These are phyloP conservation scores for Podospora tetraspora DNA, from an alignment of 495 filamentous ascomycete genomes.

Conservation along the genomic window DNA sequence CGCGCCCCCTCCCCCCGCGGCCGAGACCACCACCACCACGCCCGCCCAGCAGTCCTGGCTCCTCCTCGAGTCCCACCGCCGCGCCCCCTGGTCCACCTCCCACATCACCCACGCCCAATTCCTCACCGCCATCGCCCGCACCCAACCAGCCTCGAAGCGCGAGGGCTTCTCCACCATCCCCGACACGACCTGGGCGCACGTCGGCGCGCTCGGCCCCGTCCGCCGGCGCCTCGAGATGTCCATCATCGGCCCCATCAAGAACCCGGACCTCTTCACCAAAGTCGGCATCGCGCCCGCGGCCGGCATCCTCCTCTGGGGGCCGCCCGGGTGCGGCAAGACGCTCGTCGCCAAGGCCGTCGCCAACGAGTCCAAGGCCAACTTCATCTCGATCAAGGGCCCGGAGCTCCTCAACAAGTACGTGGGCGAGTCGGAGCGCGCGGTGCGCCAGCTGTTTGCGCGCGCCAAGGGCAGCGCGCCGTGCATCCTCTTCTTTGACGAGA, in stretches of 20 bases:
- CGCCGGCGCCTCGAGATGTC: constrained; percentile 78
- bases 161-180: constrained; percentile 97
- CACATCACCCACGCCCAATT: constrained; percentile 55
- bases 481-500: constrained; percentile 96
- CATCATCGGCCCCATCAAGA: constrained; percentile 87
- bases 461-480: constrained; percentile 84
- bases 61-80: constrained; percentile 30
- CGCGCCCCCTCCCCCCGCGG: constrained; percentile 51
- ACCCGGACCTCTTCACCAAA: constrained; percentile 70
- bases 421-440: constrained; percentile 87
- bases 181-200: constrained; percentile 92
- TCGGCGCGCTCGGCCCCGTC: constrained; percentile 76
- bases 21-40: constrained; percentile 46
- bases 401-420: constrained; percentile 94
- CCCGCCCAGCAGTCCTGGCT: constrained; percentile 38
- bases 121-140: constrained; percentile 68
- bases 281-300: constrained; percentile 86
- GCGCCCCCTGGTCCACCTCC: constrained; percentile 23
- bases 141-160: constrained; percentile 88
- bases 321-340: constrained; percentile 95
- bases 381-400: constrained; percentile 96
- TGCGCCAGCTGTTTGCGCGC: constrained; percentile 86
- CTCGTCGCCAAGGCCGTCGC: constrained; percentile 94
- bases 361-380: constrained; percentile 92
- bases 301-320: constrained; percentile 93